Evolutionary conservation across 2,329 filamentous ascomycete species (phyloP).

Genomic region (Fusarium piperis): DNA sequence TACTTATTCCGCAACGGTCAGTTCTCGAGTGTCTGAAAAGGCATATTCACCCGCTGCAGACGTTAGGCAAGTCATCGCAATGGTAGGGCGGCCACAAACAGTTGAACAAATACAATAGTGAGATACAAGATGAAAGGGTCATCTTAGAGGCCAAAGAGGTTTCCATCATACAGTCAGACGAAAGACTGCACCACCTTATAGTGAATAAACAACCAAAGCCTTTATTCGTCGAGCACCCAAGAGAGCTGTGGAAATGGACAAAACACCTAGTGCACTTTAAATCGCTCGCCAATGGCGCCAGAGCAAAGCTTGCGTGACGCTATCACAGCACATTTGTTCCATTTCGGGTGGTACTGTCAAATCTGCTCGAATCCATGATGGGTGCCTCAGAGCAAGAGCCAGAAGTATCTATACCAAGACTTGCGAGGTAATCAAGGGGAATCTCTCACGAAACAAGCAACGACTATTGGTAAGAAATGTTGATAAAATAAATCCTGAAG

Average conservation of each 20-base stretch:
- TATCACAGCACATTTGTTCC: neutral
- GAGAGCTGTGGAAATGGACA: neutral
- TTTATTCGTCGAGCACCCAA: neutral
- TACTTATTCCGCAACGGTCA: neutral
- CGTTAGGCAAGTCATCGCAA: neutral
- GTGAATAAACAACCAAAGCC: neutral
- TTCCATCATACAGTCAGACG: neutral
- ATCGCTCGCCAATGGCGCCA: neutral
- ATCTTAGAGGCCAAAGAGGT: neutral
- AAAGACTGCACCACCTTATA: neutral
- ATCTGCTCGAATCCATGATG: neutral
- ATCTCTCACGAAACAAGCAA: neutral
- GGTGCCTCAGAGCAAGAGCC: neutral
- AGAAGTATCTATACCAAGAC: neutral
- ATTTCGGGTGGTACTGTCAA: neutral
- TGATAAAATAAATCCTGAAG: neutral
- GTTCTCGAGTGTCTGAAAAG: constrained; percentile 4
- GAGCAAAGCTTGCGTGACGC: neutral
- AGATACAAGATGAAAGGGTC: neutral
- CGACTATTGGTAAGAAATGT: neutral
- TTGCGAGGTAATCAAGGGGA: neutral
- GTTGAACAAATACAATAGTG: constrained; percentile 6
- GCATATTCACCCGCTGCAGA: neutral
- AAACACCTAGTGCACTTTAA: neutral
- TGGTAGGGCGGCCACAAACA: neutral